Evolutionary conservation across 169 alveolate genomes (phyloP), one percentile per base, ranked within the genome.

Genomic region (Plasmodium ovale): DNA sequence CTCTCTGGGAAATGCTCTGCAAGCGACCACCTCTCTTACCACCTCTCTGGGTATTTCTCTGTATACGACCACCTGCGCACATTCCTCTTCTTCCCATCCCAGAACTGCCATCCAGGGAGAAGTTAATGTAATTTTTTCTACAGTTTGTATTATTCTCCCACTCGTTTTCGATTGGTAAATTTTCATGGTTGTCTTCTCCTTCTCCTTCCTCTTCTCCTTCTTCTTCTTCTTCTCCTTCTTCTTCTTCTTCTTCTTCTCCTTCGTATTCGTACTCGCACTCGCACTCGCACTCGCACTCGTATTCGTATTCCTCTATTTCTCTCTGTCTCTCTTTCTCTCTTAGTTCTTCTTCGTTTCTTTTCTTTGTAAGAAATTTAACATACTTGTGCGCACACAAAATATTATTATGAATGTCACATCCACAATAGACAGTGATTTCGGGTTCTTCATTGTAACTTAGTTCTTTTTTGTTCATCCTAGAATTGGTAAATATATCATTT

Each of bases 351-450:
- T 0, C 53, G 14, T 47, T 5, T 2, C 2, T 6, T 5, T 47
- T 47, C 1, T 47, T 6, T 47, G 12, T 21, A n/a, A 69, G 19
- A 60, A 74, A 74, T 0, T 16, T 25, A 1, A 74, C 64, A 74
- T 74, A 74, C 0, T 74, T 44, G 23, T 47, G 35, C 14, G 60
- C 62, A 21, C 56, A 60, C 1, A 59, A 25, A 12, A 59, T 65
- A 35, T 62, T 25, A 14, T 74, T 59, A 9, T 74, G 88, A 1
- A 74, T 74, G 19, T 25, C 33, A 23, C 88, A 74, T 4, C 49
- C 31, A 60, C 88, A 74, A 14, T 51, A 5, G 16, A 59, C 25
- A 6, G 71, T 21, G 1, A 19, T 53, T 3, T 33, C 65, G 3
- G 14, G 33, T 0, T 14, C 42, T 0, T 7, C 29, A 21, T 12